Evolutionary conservation across 2,329 filamentous ascomycete species (phyloP).

Genomic region (Magnaporthiopsis rhizophila): DNA sequence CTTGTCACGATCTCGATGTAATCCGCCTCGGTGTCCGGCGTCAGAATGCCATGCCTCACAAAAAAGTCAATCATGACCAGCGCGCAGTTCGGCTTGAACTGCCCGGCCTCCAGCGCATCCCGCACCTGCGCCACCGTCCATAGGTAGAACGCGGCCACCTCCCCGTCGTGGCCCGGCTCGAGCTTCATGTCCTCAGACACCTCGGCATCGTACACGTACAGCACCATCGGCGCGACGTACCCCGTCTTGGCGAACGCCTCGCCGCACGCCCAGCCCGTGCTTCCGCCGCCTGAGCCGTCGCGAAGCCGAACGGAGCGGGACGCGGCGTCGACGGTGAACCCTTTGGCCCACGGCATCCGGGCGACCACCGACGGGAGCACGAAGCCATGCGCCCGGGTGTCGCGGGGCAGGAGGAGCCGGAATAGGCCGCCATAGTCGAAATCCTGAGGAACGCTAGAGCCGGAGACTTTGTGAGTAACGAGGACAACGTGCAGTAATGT

Average conservation of each 20-base stretch:
- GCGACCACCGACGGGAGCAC: too few relatives aligned
- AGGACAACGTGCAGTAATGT: too few relatives aligned
- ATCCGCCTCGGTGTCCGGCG: slow-evolving; percentile 60
- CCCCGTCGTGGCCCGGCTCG: slow-evolving; percentile 51
- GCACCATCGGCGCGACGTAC: slow-evolving; percentile 54
- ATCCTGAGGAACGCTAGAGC: too few relatives aligned
- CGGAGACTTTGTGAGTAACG: too few relatives aligned
- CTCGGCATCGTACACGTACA: slow-evolving; percentile 66
- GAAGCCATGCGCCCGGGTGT: too few relatives aligned
- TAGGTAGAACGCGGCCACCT: slow-evolving; percentile 66
- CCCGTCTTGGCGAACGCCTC: not conserved
- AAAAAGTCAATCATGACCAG: slow-evolving; percentile 76
- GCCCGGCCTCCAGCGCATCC: slow-evolving; percentile 51
- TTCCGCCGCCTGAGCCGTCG: too few relatives aligned
- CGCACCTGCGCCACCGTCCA: slow-evolving; percentile 54
- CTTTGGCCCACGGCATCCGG: too few relatives aligned
- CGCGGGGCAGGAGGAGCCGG: too few relatives aligned
- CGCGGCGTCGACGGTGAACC: too few relatives aligned
- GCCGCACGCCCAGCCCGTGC: too few relatives aligned
- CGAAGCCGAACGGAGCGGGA: too few relatives aligned
- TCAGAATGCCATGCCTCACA: slow-evolving; percentile 67
- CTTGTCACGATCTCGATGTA: slow-evolving; percentile 58
- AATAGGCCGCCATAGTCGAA: too few relatives aligned
- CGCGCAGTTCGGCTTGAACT: slow-evolving; percentile 83
- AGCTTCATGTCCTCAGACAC: slow-evolving; percentile 44